Percentiles rank a stretch among this genome's conserved stretches.
Conservation (phyloP, 352 stramenopile genomes). For the Globisporangium apiculatum region DNA sequence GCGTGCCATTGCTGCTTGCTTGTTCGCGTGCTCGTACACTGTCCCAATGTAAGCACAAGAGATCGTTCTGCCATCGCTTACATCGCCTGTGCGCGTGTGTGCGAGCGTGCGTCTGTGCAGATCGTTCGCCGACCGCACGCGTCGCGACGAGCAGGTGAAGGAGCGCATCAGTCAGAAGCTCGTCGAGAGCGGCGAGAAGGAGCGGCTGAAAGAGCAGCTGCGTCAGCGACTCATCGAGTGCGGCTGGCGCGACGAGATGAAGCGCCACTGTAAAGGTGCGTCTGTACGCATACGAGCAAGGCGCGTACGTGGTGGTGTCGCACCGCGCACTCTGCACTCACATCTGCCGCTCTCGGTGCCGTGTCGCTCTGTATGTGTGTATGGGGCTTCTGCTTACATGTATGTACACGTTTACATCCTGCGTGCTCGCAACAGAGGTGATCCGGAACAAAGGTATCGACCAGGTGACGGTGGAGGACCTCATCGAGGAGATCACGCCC, state of each 20-base stretch:
- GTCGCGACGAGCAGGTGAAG: slow-evolving; percentile 68
- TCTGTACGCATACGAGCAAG: background rate
- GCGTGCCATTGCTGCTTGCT: too few species aligned
- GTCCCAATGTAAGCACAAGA: too few species aligned
- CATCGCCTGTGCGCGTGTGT: too few species aligned
- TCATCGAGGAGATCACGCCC: slow-evolving; percentile 90
- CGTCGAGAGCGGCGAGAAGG: slow-evolving; percentile 86
- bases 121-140: slow-evolving; percentile 37
- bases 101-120: slow-evolving; percentile 13
- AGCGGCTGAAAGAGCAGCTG: slow-evolving; percentile 86
- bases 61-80: too few species aligned
- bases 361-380: too few species aligned
- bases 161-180: slow-evolving; percentile 83
- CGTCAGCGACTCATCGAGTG: slow-evolving; percentile 84
- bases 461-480: slow-evolving; percentile 92
- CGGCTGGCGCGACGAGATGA: slow-evolving; percentile 91
- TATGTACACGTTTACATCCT: background rate
- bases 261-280: slow-evolving; percentile 80
- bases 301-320: too few species aligned
- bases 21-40: too few species aligned
- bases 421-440: slow-evolving; percentile 53
- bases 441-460: slow-evolving; percentile 92
- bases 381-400: background rate
- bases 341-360: too few species aligned
- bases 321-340: too few species aligned